Evolutionary conservation across 148 eudicot genomes (phyloP), one percentile per base, ranked within the genome.

Genomic region (Chenopodium berlandieri): DNA sequence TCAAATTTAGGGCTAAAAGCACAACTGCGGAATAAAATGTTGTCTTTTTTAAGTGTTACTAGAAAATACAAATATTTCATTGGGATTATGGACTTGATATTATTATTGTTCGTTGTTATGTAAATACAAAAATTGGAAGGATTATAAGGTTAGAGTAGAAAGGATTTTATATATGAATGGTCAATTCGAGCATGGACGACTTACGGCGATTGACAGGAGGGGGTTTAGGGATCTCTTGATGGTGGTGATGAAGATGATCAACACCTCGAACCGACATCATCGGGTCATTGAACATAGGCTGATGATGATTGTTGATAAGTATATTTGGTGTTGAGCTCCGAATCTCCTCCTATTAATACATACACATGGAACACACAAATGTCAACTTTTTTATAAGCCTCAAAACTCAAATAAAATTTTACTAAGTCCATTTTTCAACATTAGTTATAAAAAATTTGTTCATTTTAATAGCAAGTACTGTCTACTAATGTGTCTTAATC

Each of bases 121-220:
- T 34, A 3, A 31, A 69, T 3, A 20, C n/a, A 17, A 19, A 71
- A 32, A 12, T 14, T 54, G 62, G 19, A 56, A 56, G 20, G 3
- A 56, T 14, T 4, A 56, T 56, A 19, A 0, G 56, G 27, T 22
- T 64, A 64, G 30, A 11, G 12, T 64, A 64, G 12, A 56, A 11
- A 16, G 62, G 22, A 3, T 16, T 48, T 11, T 48, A 48, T 46
- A 46, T 46, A 46, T 48, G 1, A 37, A 48, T 10, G 52, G 19
- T 54, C 4, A 19, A 54, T 3, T 54, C 0, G 16, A 54, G 16
- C 19, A 16, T 19, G 32, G 32, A 31, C 32, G 44, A 67, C 99
- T 90, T 85, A 96, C 99, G 99, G 85, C 95, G 88, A 85, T 96
- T 96, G 32, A 91, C 91, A 0, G 88, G 90, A 9, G 97, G 92